Conservation (phyloP, 805 yeast genomes). For the Yamadazyma tumulicola region DNA sequence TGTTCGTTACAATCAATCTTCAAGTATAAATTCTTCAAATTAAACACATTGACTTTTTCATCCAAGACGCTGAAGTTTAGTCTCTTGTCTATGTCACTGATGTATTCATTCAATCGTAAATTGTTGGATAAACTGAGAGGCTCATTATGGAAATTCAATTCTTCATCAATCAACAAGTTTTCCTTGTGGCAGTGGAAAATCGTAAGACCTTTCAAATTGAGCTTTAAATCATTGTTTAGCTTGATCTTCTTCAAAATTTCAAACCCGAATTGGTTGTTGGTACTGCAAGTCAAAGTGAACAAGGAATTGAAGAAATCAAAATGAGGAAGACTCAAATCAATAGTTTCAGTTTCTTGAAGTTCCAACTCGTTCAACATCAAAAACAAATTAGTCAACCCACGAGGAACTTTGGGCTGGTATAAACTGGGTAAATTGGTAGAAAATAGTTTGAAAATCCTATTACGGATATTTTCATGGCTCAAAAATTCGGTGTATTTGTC, state of each 20-base stretch:
- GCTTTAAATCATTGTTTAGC: conserved; percentile 18
- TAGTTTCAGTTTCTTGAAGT: conserved; percentile 14
- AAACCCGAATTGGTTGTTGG: conserved; percentile 30
- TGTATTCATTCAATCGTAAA: conserved; percentile 2
- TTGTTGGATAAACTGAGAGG: conserved; percentile 2
- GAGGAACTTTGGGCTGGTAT: conserved; percentile 23
- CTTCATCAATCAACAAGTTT: conserved; percentile 9
- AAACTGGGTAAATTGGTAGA: conserved; percentile 22
- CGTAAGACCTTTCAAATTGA: conserved; percentile 26
- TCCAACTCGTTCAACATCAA: conserved; percentile 31
- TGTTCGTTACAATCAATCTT: conserved; percentile 31
- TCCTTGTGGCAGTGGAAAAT: conserved; percentile 32
- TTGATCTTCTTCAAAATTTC: conserved; percentile 21
- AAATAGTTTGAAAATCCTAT: conserved; percentile 28
- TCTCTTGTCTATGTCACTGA: conserved; percentile 16
- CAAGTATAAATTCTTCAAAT: conserved; percentile 21
- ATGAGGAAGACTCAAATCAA: conserved; percentile 20
- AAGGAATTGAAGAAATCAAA: conserved; percentile 21
- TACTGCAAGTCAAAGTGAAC: conserved; percentile 28
- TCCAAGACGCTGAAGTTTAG: conserved; percentile 18
- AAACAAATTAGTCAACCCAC: conserved; percentile 26
- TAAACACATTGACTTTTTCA: conserved; percentile 22
- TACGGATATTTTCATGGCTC: conserved; percentile 20
- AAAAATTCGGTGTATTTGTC: conserved; percentile 22
- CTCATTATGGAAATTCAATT: conserved; percentile 5